Base-by-base conservation (phyloP, 2,329 filamentous ascomycete genomes). In the Leptographium procerum region DNA sequence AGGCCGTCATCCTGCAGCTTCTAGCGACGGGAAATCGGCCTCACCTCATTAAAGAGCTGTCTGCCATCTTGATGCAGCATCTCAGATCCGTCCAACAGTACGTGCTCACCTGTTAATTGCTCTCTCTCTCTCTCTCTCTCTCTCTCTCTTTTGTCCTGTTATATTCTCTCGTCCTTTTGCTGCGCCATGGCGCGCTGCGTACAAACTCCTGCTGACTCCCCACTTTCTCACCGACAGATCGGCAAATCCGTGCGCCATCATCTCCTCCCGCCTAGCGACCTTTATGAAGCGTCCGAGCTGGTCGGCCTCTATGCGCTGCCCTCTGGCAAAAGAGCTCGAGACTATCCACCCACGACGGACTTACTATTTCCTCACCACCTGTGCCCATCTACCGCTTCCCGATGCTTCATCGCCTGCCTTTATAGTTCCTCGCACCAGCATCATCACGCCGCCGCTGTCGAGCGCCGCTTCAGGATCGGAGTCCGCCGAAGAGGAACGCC, bases 361-460 rank as follows among this genome's bases (percentile, higher is more conserved):
- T 52, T 97, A 96, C 77, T 97, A 95, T 75, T 97, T 91, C 74
- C 82, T 99, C 61, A 95, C 90, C 45, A 95, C 88, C n/a, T 87
- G 81, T 67, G 85, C 88, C 52, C 89, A 87, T 68, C 89, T 92
- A 69, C 84, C 89, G 43, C 83, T 97, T 24, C 89, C 90, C 2
- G 82, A 88, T 63, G 79, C 66, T 66, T 78, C 63, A 69, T 74
- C 68, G 63, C 75, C 66, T 59, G 73, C 71, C 57, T 73, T 77
- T 61, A 74, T 76, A 58, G 60, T 63, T 11, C 63, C 63, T 2
- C 77, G 76, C 64, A 79, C 80, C 61, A 75, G 83, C 62, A 85
- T 90, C 61, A 84, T 95, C 61, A 94, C 92, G 3, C 92, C 92
- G 0, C 92, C 90, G 24, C 77, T 95, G 31, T 95, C 91, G 3